Percentiles rank a stretch among this genome's conserved stretches.
Evolutionary conservation across 169 alveolate genomes (phyloP).

Genomic region (Eimeria necatrix): DNA sequence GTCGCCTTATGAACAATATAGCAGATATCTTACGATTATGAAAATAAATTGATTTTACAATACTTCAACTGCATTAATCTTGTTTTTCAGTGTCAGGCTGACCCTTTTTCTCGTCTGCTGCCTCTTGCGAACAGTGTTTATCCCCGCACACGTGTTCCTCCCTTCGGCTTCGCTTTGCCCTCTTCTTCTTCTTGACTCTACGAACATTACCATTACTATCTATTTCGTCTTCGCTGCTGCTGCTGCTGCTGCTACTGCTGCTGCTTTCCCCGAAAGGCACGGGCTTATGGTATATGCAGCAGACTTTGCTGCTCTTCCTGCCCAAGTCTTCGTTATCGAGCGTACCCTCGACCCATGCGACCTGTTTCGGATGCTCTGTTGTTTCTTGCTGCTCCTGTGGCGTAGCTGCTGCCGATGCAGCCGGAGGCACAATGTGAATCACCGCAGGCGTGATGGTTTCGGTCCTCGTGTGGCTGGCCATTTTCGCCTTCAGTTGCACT

Average conservation of each 20-base stretch:
- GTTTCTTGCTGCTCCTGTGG: not conserved
- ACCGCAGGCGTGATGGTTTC: conserved; percentile 57
- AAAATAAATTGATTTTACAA: too few relatives aligned
- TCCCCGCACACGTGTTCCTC: too few relatives aligned
- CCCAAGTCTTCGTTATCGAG: conserved; percentile 70
- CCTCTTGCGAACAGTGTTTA: too few relatives aligned
- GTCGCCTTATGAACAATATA: too few relatives aligned
- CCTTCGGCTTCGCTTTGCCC: too few relatives aligned
- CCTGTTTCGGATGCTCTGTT: conserved; percentile 30
- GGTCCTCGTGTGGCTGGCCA: conserved; percentile 66
- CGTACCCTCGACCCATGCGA: conserved; percentile 50
- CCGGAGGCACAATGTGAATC: conserved; percentile 19
- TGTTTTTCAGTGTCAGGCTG: too few relatives aligned
- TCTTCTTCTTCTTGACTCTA: too few relatives aligned
- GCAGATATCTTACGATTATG: too few relatives aligned
- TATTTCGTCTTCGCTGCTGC: conserved; percentile 14
- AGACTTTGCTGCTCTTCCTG: conserved; percentile 72
- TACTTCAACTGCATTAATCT: too few relatives aligned
- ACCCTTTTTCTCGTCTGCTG: too few relatives aligned
- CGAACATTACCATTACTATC: too few relatives aligned
- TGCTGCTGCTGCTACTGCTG: conserved; percentile 56
- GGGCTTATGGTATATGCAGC: conserved; percentile 78
- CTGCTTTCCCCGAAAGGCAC: conserved; percentile 67
- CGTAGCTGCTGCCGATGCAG: conserved; percentile 2
- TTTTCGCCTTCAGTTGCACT: not conserved